These are phyloP conservation scores for Phlebiopsis gigantea DNA, from an alignment of 768 basidiomycete species.

Conservation along the genomic window DNA sequence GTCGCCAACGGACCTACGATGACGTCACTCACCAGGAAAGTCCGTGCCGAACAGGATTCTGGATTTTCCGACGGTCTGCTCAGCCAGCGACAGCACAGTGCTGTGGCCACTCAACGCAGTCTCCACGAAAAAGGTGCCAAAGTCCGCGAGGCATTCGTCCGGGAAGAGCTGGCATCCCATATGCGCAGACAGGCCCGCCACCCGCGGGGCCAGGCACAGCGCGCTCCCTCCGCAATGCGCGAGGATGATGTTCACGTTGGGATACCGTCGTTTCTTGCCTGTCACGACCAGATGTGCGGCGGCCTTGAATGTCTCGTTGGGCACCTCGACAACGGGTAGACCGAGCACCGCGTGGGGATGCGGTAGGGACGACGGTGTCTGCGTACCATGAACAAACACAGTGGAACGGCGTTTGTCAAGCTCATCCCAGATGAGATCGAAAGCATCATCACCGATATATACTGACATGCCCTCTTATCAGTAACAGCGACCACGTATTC, in stretches of 20 bases:
- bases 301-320: constrained; percentile 80
- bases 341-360: constrained; percentile 61
- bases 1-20: background rate
- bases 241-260: constrained; percentile 58
- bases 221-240: constrained; percentile 73
- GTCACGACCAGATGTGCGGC: constrained; percentile 74
- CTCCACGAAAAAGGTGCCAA: constrained; percentile 69
- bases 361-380: constrained; percentile 58
- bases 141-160: constrained; percentile 64
- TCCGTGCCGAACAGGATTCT: constrained; percentile 70
- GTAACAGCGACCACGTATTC: background rate
- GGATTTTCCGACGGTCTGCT: constrained; percentile 43
- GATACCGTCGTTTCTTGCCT: constrained; percentile 59
- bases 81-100: constrained; percentile 36
- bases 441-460: constrained; percentile 62
- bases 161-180: constrained; percentile 66
- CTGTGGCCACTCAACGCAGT: constrained; percentile 60
- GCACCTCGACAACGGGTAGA: constrained; percentile 67
- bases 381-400: constrained; percentile 71
- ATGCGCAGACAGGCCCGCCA: constrained; percentile 59
- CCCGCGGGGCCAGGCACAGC: constrained; percentile 59
- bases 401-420: constrained; percentile 52
- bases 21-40: constrained; percentile 53
- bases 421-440: constrained; percentile 67
- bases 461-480: constrained; percentile 28